Percentiles rank a stretch among this genome's conserved stretches.
Conservation (phyloP, 331 rosid genomes). For the Erythrophleum ivorense region DNA sequence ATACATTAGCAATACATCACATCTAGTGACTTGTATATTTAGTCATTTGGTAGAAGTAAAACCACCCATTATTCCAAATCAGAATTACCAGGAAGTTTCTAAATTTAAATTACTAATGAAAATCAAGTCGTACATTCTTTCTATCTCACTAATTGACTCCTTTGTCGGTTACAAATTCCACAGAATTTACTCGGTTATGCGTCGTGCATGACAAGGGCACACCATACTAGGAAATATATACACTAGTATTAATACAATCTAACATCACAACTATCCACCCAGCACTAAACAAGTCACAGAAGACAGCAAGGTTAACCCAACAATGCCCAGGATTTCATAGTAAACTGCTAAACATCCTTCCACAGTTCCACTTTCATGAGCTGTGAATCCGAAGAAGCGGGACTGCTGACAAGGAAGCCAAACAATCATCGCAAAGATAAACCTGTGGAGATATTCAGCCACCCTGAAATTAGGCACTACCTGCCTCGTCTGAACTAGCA, state of each 20-base stretch:
- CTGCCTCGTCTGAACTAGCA: constrained; percentile 79
- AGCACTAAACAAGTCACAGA: constrained; percentile 19
- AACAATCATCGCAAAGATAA: constrained; percentile 20
- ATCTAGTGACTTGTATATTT: too few relatives aligned
- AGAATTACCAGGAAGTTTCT: not conserved
- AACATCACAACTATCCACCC: constrained; percentile 28
- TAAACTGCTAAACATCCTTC: not conserved
- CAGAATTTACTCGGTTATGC: constrained; percentile 37
- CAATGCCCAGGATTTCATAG: not conserved
- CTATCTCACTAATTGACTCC: constrained; percentile 39
- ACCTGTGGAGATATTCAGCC: not conserved
- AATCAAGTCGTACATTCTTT: constrained; percentile 42
- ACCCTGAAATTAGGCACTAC: constrained; percentile 46
- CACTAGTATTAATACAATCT: constrained; percentile 42
- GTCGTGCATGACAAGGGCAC: constrained; percentile 40
- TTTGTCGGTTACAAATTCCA: constrained; percentile 40
- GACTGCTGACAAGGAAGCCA: constrained; percentile 29
- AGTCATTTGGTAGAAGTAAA: too few relatives aligned
- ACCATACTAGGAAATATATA: constrained; percentile 46
- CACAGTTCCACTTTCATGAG: not conserved
- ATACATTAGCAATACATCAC: too few relatives aligned
- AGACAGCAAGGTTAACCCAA: not conserved
- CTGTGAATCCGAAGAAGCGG: not conserved
- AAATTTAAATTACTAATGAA: constrained; percentile 35
- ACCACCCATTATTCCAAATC: too few relatives aligned